Percentiles rank a stretch among this genome's conserved stretches.
These are phyloP conservation scores for Clitoria ternatea DNA, from an alignment of 306 rosid genomes.

Conservation along the genomic window DNA sequence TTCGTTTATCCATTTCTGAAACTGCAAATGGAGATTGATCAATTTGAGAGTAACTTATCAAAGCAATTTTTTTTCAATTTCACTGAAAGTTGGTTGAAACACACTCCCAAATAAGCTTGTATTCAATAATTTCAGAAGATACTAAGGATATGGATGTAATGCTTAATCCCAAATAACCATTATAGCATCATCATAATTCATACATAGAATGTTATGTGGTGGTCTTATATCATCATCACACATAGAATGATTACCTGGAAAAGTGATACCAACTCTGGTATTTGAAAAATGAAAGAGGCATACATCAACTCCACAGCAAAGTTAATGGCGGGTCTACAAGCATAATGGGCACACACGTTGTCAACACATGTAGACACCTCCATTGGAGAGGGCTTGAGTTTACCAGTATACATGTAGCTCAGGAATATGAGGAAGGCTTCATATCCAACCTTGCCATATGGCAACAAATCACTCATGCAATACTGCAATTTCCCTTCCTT, in stretches of 20 bases:
- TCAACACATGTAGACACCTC: constrained; percentile 93
- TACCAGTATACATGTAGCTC: constrained; percentile 74
- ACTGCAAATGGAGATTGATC: no score
- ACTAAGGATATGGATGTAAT: background rate
- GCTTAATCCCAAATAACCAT: background rate
- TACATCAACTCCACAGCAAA: constrained; percentile 91
- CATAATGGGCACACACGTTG: constrained; percentile 66
- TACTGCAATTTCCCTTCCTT: constrained; percentile 61
- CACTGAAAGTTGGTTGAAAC: no score
- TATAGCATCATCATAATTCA: no score
- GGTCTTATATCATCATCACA: background rate
- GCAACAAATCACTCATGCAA: constrained; percentile 65
- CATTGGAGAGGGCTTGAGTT: constrained; percentile 63
- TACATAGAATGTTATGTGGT: background rate
- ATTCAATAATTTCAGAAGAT: background rate
- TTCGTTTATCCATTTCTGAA: no score
- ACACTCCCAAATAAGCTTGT: no score
- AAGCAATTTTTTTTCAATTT: no score
- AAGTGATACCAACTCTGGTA: constrained; percentile 72
- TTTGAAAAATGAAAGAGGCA: constrained; percentile 79
- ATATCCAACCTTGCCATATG: constrained; percentile 64
- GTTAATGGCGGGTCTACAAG: constrained; percentile 87
- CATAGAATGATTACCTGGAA: constrained; percentile 58
- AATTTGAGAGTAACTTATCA: no score
- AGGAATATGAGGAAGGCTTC: constrained; percentile 73